Evolutionary conservation across 164 flowering plant species (phyloP), one percentile per base, ranked within the genome.

Genomic region (Taxillus chinensis): DNA sequence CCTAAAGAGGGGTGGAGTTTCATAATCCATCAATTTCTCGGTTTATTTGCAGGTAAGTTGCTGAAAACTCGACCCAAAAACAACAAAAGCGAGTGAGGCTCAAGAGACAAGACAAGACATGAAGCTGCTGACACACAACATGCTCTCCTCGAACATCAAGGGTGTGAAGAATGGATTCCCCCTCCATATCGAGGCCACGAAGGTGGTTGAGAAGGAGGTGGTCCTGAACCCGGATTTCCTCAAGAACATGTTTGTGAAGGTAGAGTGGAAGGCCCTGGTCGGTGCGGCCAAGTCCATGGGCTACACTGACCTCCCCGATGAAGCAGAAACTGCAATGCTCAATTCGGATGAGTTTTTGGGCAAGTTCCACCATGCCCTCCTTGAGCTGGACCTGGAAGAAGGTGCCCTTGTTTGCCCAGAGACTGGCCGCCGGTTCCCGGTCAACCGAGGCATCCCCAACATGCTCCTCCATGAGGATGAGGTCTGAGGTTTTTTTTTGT

Each of bases 381-480:
- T 90, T 8, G 84, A 90, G 75, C 82, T 90, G 49, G 86, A 90
- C 57, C 86, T 90, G 9, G 89, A 90, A 62, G 97, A 92, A 46
- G 96, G 96, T 1, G 85, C 92, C 6, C 82, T 93, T 12, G 74
- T 93, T 40, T 93, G 97, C 67, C 96, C 99, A 0, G 89, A 87
- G 71, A 86, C 92, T 3, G 92, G 88, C 1, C 69, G 92, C 8
- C 68, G 74, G 38, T 93, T 93, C 62, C 89, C 88, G 81, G 89
- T 89, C 40, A 80, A n/a, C 39, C 88, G 87, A 65, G 97, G 98
- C 3, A 88, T 93, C 45, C 97, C 97, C 41, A 93, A 93, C 70
- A 88, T 90, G 99, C 83, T 93, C 15, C 92, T 93, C 15, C 92
- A 86, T 51, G 97, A 93, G 73, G 98, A 93, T 61, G 97, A 90